Evolutionary conservation across 305 asterid species (phyloP).

Genomic region (Petunia hybrid): DNA sequence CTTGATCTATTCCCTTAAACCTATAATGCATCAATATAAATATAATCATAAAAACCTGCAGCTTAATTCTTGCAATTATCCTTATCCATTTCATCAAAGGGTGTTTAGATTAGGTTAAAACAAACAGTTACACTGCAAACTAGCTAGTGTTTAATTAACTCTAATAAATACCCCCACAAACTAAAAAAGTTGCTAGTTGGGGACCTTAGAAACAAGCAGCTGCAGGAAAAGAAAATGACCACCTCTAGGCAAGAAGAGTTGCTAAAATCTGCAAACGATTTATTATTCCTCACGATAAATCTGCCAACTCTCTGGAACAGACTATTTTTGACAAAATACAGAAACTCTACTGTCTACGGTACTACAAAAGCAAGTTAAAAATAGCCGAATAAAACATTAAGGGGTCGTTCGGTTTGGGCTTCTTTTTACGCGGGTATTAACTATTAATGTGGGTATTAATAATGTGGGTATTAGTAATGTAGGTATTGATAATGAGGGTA

Average conservation of each 20-base stretch:
- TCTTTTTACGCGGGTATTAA: too few relatives aligned
- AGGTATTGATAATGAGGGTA: too few relatives aligned
- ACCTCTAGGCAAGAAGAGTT: neutral
- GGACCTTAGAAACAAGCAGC: slow-evolving; percentile 21
- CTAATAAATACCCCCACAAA: neutral
- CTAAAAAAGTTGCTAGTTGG: neutral
- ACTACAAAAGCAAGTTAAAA: neutral
- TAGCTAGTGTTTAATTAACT: neutral
- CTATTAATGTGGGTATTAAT: too few relatives aligned
- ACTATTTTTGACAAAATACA: slow-evolving; percentile 26
- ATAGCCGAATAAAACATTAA: neutral
- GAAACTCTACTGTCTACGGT: slow-evolving; percentile 21
- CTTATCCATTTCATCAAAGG: neutral
- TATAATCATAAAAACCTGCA: too few relatives aligned
- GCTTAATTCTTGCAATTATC: too few relatives aligned
- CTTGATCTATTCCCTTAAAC: neutral
- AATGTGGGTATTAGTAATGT: too few relatives aligned
- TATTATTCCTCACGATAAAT: slow-evolving; percentile 29
- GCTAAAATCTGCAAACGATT: slow-evolving; percentile 28
- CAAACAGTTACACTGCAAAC: neutral
- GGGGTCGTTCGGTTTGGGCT: too few relatives aligned
- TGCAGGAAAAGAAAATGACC: slow-evolving; percentile 21
- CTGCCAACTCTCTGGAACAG: slow-evolving; percentile 15
- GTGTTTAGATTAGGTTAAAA: neutral
- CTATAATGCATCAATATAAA: neutral